These are phyloP conservation scores for Aureococcus anophagefferens DNA, from an alignment of 108 stramenopile species.

Conservation along the genomic window DNA sequence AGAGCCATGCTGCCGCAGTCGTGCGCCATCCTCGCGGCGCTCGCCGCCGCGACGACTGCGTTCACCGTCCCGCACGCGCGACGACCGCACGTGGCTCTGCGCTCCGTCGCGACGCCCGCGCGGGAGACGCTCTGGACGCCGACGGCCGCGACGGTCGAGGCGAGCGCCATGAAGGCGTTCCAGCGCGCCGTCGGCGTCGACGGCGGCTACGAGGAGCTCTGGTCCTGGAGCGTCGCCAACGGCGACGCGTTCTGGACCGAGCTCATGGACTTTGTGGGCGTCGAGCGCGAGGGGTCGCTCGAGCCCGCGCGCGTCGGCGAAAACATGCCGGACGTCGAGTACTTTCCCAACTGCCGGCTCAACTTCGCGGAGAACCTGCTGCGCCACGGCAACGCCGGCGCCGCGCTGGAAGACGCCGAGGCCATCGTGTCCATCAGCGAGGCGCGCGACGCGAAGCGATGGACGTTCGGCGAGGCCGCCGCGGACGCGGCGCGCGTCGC, in stretches of 20 bases:
- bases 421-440: slow-evolving; percentile 23
- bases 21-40: too few species aligned
- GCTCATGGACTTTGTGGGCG: slow-evolving; percentile 22
- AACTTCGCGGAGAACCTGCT: slow-evolving; percentile 39
- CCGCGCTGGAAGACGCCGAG: slow-evolving; percentile 19
- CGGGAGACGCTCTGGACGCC: slow-evolving; percentile 20
- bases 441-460: slow-evolving; percentile 14
- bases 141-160: background rate
- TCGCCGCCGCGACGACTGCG: too few species aligned
- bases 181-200: slow-evolving; percentile 11
- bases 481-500: slow-evolving; percentile 21
- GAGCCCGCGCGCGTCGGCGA: slow-evolving; percentile 20
- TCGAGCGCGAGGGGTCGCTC: slow-evolving; percentile 19
- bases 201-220: slow-evolving; percentile 25
- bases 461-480: slow-evolving; percentile 23
- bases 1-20: too few species aligned
- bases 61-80: too few species aligned
- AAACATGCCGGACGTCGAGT: slow-evolving; percentile 27
- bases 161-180: slow-evolving; percentile 24
- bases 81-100: too few species aligned
- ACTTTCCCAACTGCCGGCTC: slow-evolving; percentile 26
- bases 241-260: slow-evolving; percentile 27
- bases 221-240: slow-evolving; percentile 27
- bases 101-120: too few species aligned
- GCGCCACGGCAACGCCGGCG: slow-evolving; percentile 8